Conservation (phyloP, 352 stramenopile genomes). For the Globisporangium nagaii region DNA sequence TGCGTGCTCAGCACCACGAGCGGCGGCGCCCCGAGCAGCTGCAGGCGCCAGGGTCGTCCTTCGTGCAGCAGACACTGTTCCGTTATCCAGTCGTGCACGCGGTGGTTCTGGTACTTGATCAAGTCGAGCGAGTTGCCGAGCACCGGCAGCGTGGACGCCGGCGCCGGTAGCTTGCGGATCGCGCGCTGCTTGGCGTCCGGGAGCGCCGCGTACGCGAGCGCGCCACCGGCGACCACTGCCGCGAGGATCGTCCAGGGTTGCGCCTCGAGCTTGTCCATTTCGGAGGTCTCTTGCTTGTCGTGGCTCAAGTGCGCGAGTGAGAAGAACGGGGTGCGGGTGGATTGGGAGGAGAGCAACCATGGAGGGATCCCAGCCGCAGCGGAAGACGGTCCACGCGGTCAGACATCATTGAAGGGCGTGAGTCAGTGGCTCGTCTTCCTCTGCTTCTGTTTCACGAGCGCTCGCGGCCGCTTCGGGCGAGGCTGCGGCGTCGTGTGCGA, state of each 20-base stretch:
- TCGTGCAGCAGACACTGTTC: conserved; percentile 34
- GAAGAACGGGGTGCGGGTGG: no score
- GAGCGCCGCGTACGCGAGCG: conserved; percentile 4
- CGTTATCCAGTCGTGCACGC: conserved; percentile 40
- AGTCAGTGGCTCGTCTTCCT: no score
- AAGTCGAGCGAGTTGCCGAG: conserved; percentile 44
- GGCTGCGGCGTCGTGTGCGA: no score
- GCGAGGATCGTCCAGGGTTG: background rate
- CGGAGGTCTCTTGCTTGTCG: no score
- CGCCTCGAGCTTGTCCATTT: background rate
- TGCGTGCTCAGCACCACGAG: conserved; percentile 31
- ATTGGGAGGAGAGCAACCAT: no score
- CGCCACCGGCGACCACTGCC: background rate
- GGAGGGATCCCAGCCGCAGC: no score
- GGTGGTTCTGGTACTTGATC: conserved; percentile 28
- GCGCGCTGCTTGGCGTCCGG: conserved; percentile 8
- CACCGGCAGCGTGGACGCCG: conserved; percentile 29
- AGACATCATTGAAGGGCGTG: no score
- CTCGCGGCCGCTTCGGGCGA: no score
- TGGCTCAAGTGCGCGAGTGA: no score
- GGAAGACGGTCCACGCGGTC: no score
- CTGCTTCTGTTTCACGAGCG: no score
- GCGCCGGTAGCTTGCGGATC: conserved; percentile 17
- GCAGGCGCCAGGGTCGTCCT: conserved; percentile 29
- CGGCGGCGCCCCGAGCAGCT: conserved; percentile 26